Evolutionary conservation across 257 asterid genomes (phyloP).

Genomic region (Salvia rosmarinus): DNA sequence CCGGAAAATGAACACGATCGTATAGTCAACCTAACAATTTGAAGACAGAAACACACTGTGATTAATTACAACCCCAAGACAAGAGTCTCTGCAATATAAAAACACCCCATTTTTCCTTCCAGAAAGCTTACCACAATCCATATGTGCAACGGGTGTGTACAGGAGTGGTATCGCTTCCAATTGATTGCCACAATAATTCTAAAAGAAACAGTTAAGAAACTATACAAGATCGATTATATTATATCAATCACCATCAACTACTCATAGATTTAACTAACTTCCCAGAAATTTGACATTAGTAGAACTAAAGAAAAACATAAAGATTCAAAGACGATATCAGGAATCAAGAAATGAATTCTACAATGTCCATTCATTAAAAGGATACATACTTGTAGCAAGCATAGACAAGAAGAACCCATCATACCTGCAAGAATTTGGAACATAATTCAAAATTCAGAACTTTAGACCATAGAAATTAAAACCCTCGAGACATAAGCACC

Average conservation of each 20-base stretch:
- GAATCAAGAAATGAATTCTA: constrained; percentile 34
- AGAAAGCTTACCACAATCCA: constrained; percentile 86
- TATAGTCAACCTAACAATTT: constrained; percentile 77
- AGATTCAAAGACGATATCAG: constrained; percentile 5
- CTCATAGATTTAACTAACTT: background rate
- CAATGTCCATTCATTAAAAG: constrained; percentile 43
- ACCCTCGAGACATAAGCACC: constrained; percentile 22
- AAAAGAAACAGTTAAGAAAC: constrained; percentile 47
- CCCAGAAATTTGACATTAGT: constrained; percentile 12
- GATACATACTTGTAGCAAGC: constrained; percentile 98
- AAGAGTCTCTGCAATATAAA: constrained; percentile 21
- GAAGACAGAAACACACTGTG: constrained; percentile 8
- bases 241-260: constrained; percentile 10
- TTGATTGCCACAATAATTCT: constrained; percentile 87
- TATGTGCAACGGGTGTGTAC: constrained; percentile 85
- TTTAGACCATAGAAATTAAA: constrained; percentile 13
- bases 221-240: constrained; percentile 20
- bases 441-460: constrained; percentile 27
- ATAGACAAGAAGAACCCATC: constrained; percentile 98
- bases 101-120: background rate
- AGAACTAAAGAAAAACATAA: background rate
- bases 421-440: constrained; percentile 74
- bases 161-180: constrained; percentile 82
- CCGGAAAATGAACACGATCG: constrained; percentile 81
- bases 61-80: constrained; percentile 20